phyloP scores from a whole-genome alignment of 2,329 filamentous ascomycete genomes.

The Pyricularia sp. region DNA sequence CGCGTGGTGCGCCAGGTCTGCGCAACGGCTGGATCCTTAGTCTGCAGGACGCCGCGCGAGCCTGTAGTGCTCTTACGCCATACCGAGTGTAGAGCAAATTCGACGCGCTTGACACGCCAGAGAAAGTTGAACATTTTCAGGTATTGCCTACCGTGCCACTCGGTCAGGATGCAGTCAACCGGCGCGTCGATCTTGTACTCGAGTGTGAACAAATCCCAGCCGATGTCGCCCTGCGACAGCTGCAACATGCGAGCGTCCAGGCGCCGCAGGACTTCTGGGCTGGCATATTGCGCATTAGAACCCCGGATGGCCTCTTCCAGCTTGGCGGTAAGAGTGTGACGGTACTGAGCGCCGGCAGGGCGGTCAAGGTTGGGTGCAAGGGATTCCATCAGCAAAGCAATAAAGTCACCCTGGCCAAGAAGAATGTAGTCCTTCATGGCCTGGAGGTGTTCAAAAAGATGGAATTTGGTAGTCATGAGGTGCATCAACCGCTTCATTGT shows the following conservation, averaged over 20 bases:
- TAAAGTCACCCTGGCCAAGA: constrained; percentile 92
- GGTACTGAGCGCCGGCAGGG: constrained; percentile 91
- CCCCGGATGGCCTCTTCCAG: constrained; percentile 93
- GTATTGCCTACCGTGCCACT: constrained; percentile 91
- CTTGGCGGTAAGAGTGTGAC: constrained; percentile 94
- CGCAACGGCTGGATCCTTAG: constrained; percentile 52
- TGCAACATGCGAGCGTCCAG: constrained; percentile 98
- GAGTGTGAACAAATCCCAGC: constrained; percentile 97
- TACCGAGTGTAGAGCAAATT: constrained; percentile 80
- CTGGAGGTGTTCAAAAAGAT: constrained; percentile 80
- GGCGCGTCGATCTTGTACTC: constrained; percentile 98
- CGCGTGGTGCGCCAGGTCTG: constrained; percentile 83
- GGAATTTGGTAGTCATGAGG: constrained; percentile 91
- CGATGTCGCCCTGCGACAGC: constrained; percentile 89
- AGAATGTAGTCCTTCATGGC: constrained; percentile 92
- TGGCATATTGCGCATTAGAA: constrained; percentile 93
- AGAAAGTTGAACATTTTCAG: constrained; percentile 99
- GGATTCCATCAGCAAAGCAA: constrained; percentile 92
- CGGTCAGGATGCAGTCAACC: constrained; percentile 91
- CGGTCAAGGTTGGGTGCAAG: constrained; percentile 84
- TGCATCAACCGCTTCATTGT: constrained; percentile 92
- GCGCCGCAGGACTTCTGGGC: constrained; percentile 76
- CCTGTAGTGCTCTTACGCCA: constrained; percentile 97
- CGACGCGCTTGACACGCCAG: constrained; percentile 95
- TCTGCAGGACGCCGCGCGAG: constrained; percentile 75